Base-by-base conservation (phyloP, 768 basidiomycete species). In the Pulveroboletus sp. region DNA sequence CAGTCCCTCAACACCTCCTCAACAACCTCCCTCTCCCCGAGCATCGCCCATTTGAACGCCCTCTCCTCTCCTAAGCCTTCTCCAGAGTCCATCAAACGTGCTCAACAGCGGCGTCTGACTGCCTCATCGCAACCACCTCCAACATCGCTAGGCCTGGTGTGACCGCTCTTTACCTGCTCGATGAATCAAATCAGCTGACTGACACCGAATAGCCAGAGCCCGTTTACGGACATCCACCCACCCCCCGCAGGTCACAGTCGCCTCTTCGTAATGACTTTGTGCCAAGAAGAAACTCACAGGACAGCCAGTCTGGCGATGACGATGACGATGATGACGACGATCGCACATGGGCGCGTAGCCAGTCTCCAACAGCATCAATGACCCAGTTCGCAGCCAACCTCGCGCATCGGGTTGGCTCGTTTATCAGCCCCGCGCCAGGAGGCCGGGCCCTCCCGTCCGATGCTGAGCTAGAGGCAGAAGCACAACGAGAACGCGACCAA, bases 381-480 rank as follows among this genome's bases (percentile, higher is more conserved):
- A 79, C 85, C 30, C 76, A 83, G 58, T 77, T 89, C 51, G 89
- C 88, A 37, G 76, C 85, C 14, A 85, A 76, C 66, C 76, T 91
- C 49, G 86, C 86, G 6, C 84, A 88, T 54, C 79, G 83, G 35
- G 81, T 91, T n/a, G 81, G 81, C 37, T 78, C 77, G 15, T 72
- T 89, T 49, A 79, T 90, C 49, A 78, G 74, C 37, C 76, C 75
- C 39, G 76, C 79, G 3, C 68, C 75, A 6, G 59, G 58, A 5
- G 70, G 71, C 14, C 73, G 73, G 38, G 69, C 73, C 7, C 69
- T 78, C 18, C 86, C 79, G 2, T 79, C 83, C 2, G 87, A 90
- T 60, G 86, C 84, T 0, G 86, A 93, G 62, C 68, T 93, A 8
- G 89, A 91, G 67, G 87, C 86, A 3, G 85, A 90, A 54, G 89